Base-by-base conservation (phyloP, 2,329 filamentous ascomycete species). In the Ascocoryne sarcoides region DNA sequence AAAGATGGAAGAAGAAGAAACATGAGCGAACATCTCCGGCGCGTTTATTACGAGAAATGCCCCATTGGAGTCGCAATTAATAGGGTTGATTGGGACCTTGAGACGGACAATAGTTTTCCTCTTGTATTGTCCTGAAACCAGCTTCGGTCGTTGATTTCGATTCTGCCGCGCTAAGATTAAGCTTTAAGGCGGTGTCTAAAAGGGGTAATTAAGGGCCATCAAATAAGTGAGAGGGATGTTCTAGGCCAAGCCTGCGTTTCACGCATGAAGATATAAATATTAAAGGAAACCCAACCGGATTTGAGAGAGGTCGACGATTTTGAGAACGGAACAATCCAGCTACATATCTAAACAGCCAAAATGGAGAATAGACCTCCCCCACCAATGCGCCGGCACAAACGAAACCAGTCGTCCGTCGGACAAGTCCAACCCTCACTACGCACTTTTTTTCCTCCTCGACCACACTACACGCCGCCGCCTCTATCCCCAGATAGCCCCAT, bases 391-490 rank as follows among this genome's bases (percentile, higher is more conserved):
- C n/a, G n/a, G n/a, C n/a, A n/a, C n/a, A n/a, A n/a, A n/a, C n/a
- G n/a, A n/a, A n/a, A n/a, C n/a, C n/a, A n/a, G n/a, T n/a, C 32
- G 7, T 16, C 34, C 16, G 41, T 40, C 26, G 30, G 35, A 15
- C 40, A 41, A 26, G 33, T 54, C 17, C 72, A 79, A 54, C 61
- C 69, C 29, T 79, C 76, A 33, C 80, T 82, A 52, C 72, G 70
- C 39, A 78, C 73, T 39, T 82, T 81, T 63, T 80, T 82, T 59
- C 65, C 68, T 46, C 67, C 69, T 35, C 63, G 62, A 49, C 66
- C 68, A 32, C 62, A 64, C 42, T 70, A 71, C 49, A 56, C 65
- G 51, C 46, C 62, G 43, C 63, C 65, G n/a, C n/a, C n/a, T n/a
- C n/a, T n/a, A n/a, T n/a, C n/a, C n/a, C n/a, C n/a, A n/a, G n/a